Conservation (phyloP, 2,329 filamentous ascomycete genomes). For the Colletotrichum gigasporum region DNA sequence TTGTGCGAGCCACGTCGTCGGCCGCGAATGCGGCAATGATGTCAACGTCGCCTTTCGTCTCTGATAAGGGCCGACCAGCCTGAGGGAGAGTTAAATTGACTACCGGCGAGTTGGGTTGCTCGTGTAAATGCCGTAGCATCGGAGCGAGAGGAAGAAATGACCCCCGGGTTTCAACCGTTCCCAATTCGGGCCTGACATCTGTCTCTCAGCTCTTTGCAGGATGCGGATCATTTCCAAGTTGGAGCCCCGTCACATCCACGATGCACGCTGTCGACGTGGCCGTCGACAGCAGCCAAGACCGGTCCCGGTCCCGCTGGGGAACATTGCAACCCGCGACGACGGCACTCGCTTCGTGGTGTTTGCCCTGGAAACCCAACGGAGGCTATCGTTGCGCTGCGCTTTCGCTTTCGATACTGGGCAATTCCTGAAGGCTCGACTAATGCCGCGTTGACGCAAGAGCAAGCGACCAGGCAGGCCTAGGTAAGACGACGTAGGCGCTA, state of each 20-base stretch:
- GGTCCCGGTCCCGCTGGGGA: neutral
- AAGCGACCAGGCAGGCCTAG: no score
- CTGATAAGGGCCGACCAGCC: neutral
- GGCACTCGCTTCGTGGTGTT: no score
- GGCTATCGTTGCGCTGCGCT: no score
- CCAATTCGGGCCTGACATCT: neutral
- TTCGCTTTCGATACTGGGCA: no score
- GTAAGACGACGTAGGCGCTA: no score
- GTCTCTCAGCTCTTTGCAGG: conserved; percentile 5
- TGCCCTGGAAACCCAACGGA: no score
- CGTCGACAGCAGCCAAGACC: neutral
- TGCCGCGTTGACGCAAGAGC: no score
- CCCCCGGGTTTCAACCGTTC: neutral
- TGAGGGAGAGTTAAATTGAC: neutral
- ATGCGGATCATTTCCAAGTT: conserved; percentile 13
- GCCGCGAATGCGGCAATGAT: conserved; percentile 9
- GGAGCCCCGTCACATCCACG: neutral
- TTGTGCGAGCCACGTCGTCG: conserved; percentile 16
- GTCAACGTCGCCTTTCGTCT: conserved; percentile 3
- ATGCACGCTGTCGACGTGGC: conserved; percentile 2
- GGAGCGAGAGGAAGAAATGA: neutral
- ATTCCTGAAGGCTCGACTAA: neutral
- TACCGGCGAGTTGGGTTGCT: neutral
- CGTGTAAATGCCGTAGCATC: neutral
- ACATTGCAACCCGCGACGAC: neutral